These are phyloP conservation scores for Arachnomyces sp. DNA, from an alignment of 2,329 filamentous ascomycete genomes.

Conservation along the genomic window DNA sequence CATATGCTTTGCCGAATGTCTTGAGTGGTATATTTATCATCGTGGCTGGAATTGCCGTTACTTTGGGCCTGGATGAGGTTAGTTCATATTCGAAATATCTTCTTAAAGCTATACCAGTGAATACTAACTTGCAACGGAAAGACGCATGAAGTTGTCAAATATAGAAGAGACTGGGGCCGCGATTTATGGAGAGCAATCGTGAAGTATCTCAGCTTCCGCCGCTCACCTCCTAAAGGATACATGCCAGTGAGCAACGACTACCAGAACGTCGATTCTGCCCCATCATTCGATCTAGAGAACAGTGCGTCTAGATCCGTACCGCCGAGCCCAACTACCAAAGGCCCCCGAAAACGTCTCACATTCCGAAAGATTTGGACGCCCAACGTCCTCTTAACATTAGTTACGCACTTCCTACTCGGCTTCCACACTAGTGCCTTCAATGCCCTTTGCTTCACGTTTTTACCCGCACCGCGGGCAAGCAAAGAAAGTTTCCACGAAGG, in stretches of 20 bases:
- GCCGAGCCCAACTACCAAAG: constrained; percentile 19
- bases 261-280: constrained; percentile 16
- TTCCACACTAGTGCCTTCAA: constrained; percentile 71
- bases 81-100: constrained; percentile 4
- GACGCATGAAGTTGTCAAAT: constrained; percentile 31
- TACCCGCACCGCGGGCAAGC: constrained; percentile 59
- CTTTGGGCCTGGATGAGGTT: constrained; percentile 61
- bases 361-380: constrained; percentile 46
- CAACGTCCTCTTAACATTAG: constrained; percentile 49
- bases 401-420: constrained; percentile 60
- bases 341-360: constrained; percentile 33
- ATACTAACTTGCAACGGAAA: constrained; percentile 6
- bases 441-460: constrained; percentile 66
- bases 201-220: constrained; percentile 19
- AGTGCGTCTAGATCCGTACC: constrained; percentile 16
- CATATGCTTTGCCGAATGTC: constrained; percentile 62
- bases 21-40: constrained; percentile 55
- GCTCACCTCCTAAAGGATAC: constrained; percentile 22
- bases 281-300: constrained; percentile 26
- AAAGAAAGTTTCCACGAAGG: constrained; percentile 27
- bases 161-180: constrained; percentile 35
- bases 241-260: constrained; percentile 21
- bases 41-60: constrained; percentile 45
- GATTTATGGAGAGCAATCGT: constrained; percentile 28
- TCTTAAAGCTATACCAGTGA: not conserved